Evolutionary conservation across 164 flowering plant species (phyloP).

Genomic region (Nymphaea thermarum): DNA sequence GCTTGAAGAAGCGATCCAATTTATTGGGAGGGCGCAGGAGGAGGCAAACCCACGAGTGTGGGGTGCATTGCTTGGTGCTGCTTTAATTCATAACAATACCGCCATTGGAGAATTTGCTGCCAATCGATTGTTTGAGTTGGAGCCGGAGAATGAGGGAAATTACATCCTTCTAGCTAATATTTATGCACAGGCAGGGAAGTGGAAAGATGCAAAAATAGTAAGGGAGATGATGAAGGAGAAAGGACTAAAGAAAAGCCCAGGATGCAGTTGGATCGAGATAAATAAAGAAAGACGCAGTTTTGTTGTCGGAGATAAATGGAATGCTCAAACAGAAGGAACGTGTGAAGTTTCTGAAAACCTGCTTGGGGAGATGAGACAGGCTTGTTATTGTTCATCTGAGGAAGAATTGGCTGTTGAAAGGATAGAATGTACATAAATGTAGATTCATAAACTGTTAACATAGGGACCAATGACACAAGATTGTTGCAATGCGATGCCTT

Average conservation of each 20-base stretch:
- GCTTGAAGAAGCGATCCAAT: conserved; percentile 51
- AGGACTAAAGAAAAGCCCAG: conserved; percentile 58
- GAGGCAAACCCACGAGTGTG: conserved; percentile 67
- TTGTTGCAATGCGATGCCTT: too few species aligned
- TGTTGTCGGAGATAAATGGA: conserved; percentile 28
- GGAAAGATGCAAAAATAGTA: conserved; percentile 63
- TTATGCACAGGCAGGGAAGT: conserved; percentile 62
- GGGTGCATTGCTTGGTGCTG: conserved; percentile 80
- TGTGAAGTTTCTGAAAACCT: conserved; percentile 23
- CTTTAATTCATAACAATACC: conserved; percentile 45
- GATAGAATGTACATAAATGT: too few species aligned
- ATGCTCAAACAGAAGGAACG: conserved; percentile 23
- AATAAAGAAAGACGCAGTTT: conserved; percentile 27
- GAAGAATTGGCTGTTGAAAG: conserved; percentile 15
- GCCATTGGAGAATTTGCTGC: conserved; percentile 51
- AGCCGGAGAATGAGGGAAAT: conserved; percentile 69
- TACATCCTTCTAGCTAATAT: conserved; percentile 65
- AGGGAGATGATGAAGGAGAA: conserved; percentile 44
- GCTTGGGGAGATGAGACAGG: conserved; percentile 29
- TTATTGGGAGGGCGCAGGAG: conserved; percentile 54
- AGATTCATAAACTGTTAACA: too few species aligned
- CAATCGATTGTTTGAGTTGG: conserved; percentile 50
- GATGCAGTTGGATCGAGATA: conserved; percentile 65
- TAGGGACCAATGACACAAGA: too few species aligned
- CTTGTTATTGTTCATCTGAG: conserved; percentile 21